Base-by-base conservation (phyloP, 257 asterid genomes). In the Gentiana macrophylla region DNA sequence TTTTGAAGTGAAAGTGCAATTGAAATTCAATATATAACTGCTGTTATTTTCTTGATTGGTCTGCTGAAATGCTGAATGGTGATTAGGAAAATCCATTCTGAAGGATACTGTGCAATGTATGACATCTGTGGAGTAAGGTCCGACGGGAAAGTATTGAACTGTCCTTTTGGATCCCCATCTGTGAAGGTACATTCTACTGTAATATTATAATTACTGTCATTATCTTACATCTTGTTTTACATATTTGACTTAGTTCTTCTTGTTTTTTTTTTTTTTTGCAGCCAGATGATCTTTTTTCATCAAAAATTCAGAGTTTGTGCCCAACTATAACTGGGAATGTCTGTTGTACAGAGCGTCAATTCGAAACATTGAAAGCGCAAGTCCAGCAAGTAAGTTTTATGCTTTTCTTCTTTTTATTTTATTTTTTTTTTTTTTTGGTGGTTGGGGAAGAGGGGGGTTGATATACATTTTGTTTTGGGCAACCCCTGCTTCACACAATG, bases 281-380 rank as follows among this genome's bases (percentile, higher is more conserved):
- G 98, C 95, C 98, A 1, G 77, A 68, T 59, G 92, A 79, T 47
- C 67, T 92, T 62, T 81, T 87, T 50, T 84, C 98, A 15, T 77
- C 86, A 34, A 92, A 87, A 69, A 81, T 92, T 65, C 98, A 92
- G 69, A 92, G 97, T 78, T 77, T 92, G 76, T 92, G 98, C 76
- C 97, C 98, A 41, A 83, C 94, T 3, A 88, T 92, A 48, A 87
- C 90, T 38, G 94, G 98, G 61, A 83, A 87, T 67, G 81, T 92
- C 53, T 92, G 98, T 53, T 92, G 98, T 67, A 78, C 98, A 6
- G 98, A 81, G 81, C 61, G 57, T 38, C 98, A 92, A 75, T 92
- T 85, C 62, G 83, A 80, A 60, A 88, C 94, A 0, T 75, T 92
- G 56, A 68, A 86, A 43, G 47, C 90, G 12, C 98, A 92, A 92